These are phyloP conservation scores for Clonostachys rosea DNA, from an alignment of 2,329 filamentous ascomycete species.

Conservation along the genomic window DNA sequence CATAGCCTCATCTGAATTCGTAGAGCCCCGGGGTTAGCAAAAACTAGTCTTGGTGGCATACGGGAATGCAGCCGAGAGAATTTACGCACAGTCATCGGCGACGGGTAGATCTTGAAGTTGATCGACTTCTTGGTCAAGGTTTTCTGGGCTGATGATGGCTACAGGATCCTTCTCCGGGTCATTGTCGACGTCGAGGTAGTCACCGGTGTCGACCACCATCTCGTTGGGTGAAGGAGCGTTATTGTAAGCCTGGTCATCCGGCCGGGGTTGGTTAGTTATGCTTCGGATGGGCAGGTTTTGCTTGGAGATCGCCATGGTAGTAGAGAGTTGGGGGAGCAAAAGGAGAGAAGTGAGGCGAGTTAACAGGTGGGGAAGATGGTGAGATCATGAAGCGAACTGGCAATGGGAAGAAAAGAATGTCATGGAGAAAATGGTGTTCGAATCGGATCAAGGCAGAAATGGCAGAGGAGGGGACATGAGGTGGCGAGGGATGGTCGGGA, in stretches of 20 bases:
- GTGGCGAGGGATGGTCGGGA: too few relatives aligned
- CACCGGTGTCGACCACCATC: constrained; percentile 51
- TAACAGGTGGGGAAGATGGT: too few relatives aligned
- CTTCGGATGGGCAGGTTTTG: constrained; percentile 9
- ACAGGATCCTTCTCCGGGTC: constrained; percentile 45
- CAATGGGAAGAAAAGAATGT: too few relatives aligned
- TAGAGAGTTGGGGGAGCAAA: constrained; percentile 2
- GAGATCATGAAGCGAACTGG: too few relatives aligned
- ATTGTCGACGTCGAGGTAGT: constrained; percentile 45
- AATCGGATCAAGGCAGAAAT: too few relatives aligned
- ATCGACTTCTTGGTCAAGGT: constrained; percentile 41
- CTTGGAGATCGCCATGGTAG: constrained; percentile 2
- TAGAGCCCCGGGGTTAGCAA: background rate
- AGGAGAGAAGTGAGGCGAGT: too few relatives aligned
- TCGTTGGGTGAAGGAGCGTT: constrained; percentile 51
- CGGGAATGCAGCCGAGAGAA: background rate
- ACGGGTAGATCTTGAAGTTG: constrained; percentile 40
- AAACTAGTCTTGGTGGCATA: background rate
- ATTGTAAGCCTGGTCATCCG: constrained; percentile 33
- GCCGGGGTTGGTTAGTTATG: constrained; percentile 15
- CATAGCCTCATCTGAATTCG: constrained; percentile 69
- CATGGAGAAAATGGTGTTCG: too few relatives aligned
- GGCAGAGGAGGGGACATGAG: too few relatives aligned
- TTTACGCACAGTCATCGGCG: constrained; percentile 48
- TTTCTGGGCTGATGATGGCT: constrained; percentile 50